Conservation (phyloP, 306 rosid genomes). For the Lagenaria siceraria region DNA sequence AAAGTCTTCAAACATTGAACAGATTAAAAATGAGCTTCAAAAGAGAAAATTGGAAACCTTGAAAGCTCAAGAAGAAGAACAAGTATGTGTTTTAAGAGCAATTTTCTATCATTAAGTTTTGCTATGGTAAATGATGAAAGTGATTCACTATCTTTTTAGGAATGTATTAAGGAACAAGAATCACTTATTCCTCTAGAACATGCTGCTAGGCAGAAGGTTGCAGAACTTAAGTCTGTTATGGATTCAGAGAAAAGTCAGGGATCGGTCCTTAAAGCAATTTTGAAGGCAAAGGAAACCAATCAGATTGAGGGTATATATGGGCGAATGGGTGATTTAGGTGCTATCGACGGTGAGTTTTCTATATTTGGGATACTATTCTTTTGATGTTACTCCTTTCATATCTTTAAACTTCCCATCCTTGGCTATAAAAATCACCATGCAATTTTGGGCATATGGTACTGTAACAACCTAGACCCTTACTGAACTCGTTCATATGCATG, state of each 20-base stretch:
- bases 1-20: conserved; percentile 38
- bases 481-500: too few relatives aligned
- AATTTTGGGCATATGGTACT: not conserved
- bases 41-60: conserved; percentile 47
- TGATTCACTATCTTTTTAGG: conserved; percentile 29
- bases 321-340: conserved; percentile 96
- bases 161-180: conserved; percentile 62
- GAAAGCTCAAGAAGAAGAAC: conserved; percentile 60
- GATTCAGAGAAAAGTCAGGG: conserved; percentile 96
- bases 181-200: conserved; percentile 76
- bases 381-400: not conserved
- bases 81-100: conserved; percentile 33
- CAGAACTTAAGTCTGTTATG: conserved; percentile 71
- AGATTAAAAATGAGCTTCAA: conserved; percentile 43
- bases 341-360: conserved; percentile 65
- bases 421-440: not conserved
- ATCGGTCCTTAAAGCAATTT: conserved; percentile 65
- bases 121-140: conserved; percentile 12
- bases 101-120: not conserved
- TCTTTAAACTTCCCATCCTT: not conserved
- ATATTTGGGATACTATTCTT: not conserved
- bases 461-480: too few relatives aligned
- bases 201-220: conserved; percentile 89
- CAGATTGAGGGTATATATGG: conserved; percentile 86
- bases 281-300: conserved; percentile 66